Conservation (phyloP, 2,329 filamentous ascomycete species). For the Zymoseptoria pseudotritici region DNA sequence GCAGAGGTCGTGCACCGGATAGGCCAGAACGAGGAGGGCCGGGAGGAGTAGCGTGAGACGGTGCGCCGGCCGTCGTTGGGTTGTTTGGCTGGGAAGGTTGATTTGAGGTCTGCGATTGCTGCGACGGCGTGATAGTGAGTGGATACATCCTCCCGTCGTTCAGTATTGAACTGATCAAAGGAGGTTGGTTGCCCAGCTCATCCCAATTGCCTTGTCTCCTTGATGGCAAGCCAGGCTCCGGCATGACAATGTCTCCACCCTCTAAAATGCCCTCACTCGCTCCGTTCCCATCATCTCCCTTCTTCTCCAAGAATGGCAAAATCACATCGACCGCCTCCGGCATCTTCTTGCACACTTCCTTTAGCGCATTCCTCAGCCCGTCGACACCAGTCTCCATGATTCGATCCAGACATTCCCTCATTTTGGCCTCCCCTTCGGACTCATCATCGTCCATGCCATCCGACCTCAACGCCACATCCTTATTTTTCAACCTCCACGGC, state of each 20-base stretch:
- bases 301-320: conserved; percentile 9
- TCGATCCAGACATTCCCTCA: conserved; percentile 11
- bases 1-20: neutral
- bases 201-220: neutral
- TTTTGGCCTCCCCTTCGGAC: conserved; percentile 8
- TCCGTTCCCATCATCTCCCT: neutral
- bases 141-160: neutral
- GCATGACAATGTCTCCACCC: conserved; percentile 10
- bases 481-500: conserved; percentile 14
- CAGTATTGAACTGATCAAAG: neutral
- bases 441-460: conserved; percentile 10
- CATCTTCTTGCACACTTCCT: conserved; percentile 15
- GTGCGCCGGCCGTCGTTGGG: neutral
- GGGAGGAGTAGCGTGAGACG: neutral
- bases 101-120: neutral
- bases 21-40: neutral
- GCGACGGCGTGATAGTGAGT: neutral
- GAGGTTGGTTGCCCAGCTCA: neutral
- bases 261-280: conserved; percentile 4
- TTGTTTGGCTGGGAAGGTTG: neutral
- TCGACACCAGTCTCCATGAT: conserved; percentile 10
- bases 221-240: conserved; percentile 5
- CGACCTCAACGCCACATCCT: conserved; percentile 12
- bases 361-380: conserved; percentile 13
- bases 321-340: conserved; percentile 14